These are phyloP conservation scores for Saksenaea oblongispora DNA, from an alignment of 371 early-diverging fungal genomes.

Conservation along the genomic window DNA sequence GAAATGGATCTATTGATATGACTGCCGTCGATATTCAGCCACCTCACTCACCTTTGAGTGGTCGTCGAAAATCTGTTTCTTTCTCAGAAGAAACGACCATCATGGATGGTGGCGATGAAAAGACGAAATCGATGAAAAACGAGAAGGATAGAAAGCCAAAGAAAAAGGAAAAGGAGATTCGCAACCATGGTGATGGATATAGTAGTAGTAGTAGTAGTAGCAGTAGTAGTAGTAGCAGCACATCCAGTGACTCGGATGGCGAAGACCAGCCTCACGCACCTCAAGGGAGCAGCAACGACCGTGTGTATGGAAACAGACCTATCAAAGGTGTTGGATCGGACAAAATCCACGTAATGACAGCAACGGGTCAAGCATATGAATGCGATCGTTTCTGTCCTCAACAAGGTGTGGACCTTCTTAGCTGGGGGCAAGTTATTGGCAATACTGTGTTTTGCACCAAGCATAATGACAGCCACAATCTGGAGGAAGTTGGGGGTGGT, in stretches of 20 bases:
- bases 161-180: neutral
- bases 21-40: neutral
- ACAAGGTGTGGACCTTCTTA: constrained; percentile 40
- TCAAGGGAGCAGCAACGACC: neutral
- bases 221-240: constrained; percentile 25
- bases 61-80: constrained; percentile 27
- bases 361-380: constrained; percentile 45
- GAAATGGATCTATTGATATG: constrained; percentile 28
- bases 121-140: neutral
- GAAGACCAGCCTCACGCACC: constrained; percentile 7
- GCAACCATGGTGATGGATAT: neutral
- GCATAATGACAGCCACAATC: constrained; percentile 25
- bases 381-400: constrained; percentile 58
- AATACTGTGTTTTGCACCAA: constrained; percentile 45
- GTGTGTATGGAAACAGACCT: neutral
- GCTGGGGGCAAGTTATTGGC: constrained; percentile 47
- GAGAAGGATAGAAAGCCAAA: neutral
- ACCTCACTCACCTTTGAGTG: neutral
- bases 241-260: constrained; percentile 23
- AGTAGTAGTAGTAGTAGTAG: constrained; percentile 11
- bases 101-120: neutral
- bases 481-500: constrained; percentile 7
- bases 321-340: constrained; percentile 15
- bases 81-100: constrained; percentile 20
- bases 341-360: constrained; percentile 42